phyloP scores from a whole-genome alignment of 1,284 basidiomycete species.

The Golubevia pallescens region DNA sequence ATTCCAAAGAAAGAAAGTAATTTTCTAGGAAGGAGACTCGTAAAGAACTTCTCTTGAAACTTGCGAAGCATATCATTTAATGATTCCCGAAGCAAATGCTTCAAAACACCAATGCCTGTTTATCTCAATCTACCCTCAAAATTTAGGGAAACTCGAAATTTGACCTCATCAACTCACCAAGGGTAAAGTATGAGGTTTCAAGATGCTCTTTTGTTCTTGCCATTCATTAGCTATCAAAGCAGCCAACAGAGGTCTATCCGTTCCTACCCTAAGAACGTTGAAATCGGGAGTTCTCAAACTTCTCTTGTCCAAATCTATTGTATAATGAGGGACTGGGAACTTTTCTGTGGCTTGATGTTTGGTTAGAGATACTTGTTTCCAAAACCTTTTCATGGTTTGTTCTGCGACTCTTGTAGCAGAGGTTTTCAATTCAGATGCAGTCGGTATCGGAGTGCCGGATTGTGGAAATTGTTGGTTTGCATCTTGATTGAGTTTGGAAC shows the following conservation, averaged over 20 bases:
- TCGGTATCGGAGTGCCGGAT: background rate
- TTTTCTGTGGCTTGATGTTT: background rate
- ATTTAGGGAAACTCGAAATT: no score
- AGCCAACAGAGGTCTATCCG: constrained; percentile 76
- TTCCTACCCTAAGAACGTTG: constrained; percentile 75
- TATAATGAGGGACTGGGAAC: constrained; percentile 62
- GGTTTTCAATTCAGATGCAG: background rate
- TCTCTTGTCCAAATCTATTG: constrained; percentile 82
- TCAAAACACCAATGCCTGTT: no score
- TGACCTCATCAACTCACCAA: constrained; percentile 71
- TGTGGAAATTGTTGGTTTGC: background rate
- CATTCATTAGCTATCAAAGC: constrained; percentile 90
- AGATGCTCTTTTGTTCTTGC: constrained; percentile 84
- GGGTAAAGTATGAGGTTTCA: constrained; percentile 90
- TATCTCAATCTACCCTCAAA: no score
- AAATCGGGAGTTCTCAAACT: constrained; percentile 86
- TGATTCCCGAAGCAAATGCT: background rate
- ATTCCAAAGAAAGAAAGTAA: no score
- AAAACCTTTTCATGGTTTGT: constrained; percentile 1
- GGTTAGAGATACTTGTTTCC: background rate
- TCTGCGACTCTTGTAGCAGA: constrained; percentile 15
- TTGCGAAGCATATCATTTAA: background rate
- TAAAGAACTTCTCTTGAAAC: no score
- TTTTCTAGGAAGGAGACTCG: no score
- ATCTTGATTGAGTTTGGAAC: background rate